Percentiles rank a stretch among this genome's conserved stretches.
Evolutionary conservation across 2,329 filamentous ascomycete species (phyloP).

Genomic region (Pyrenophora graminea): DNA sequence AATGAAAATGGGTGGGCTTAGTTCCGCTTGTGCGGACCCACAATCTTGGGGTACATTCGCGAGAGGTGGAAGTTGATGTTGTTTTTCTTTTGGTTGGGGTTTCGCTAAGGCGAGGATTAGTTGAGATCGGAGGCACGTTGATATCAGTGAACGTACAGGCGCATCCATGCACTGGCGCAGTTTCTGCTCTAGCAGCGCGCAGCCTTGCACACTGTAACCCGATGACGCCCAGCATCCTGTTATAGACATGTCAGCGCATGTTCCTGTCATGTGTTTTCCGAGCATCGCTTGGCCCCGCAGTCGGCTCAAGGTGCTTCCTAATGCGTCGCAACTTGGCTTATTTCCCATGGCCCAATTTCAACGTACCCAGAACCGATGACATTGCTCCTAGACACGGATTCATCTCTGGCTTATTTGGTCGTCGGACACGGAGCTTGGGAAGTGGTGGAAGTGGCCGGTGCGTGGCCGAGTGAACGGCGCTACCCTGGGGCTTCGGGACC

Average conservation of each 20-base stretch:
- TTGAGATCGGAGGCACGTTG: background rate
- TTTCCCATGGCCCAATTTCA: background rate
- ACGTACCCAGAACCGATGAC: constrained; percentile 67
- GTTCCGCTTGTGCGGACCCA: constrained; percentile 70
- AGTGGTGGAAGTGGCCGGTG: constrained; percentile 61
- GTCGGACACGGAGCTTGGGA: constrained; percentile 66
- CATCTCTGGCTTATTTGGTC: constrained; percentile 64
- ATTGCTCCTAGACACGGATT: constrained; percentile 70
- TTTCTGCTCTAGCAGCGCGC: constrained; percentile 63
- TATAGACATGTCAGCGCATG: constrained; percentile 22
- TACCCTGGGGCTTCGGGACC: constrained; percentile 44
- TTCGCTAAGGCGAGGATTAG: constrained; percentile 53
- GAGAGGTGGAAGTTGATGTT: constrained; percentile 90
- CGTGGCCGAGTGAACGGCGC: constrained; percentile 42
- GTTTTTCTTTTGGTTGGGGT: constrained; percentile 65
- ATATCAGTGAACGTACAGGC: constrained; percentile 58
- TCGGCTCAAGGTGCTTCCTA: background rate
- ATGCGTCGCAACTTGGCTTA: background rate
- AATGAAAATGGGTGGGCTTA: constrained; percentile 29
- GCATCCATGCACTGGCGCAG: constrained; percentile 78
- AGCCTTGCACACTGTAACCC: constrained; percentile 68
- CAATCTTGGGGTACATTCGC: constrained; percentile 74
- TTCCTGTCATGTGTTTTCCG: constrained; percentile 1
- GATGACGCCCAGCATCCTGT: constrained; percentile 83
- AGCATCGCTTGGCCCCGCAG: background rate